Evolutionary conservation across 306 rosid genomes (phyloP), one percentile per base, ranked within the genome.

Genomic region (Dicorynia guianensis): DNA sequence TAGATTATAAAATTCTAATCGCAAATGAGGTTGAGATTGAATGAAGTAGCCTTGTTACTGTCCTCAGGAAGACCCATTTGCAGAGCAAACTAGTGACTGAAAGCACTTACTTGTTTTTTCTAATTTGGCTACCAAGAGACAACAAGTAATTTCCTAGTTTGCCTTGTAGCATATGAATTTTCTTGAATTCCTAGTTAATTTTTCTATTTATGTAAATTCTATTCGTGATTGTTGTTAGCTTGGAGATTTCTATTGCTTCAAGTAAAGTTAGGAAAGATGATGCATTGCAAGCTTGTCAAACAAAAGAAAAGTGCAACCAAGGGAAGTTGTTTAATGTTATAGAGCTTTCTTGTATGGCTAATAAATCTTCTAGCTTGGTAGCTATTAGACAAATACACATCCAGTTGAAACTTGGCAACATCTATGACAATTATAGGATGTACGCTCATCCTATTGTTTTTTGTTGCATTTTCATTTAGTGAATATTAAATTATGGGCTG

Each of bases 271-370:
- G 62, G 11, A 77, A 76, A 46, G 72, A 74, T 67, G 80, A 75
- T 67, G 67, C 2, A 3, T 69, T 61, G 30, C 82, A 87, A 64
- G 66, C 68, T n/a, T n/a, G n/a, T n/a, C n/a, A n/a, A n/a, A n/a
- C n/a, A n/a, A n/a, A n/a, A n/a, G n/a, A n/a, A n/a, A 90, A 82
- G 69, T 67, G 86, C 72, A 82, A 82, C 73, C 83, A 92, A 79
- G 84, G 90, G 63, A 85, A 74, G 61, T 95, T 95, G 79, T 93
- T 87, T 36, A 95, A 85, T 76, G 99, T 95, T 73, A 49, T 85
- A 30, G 92, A 95, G 69, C 87, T 95, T 74, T 90, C 99, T 71
- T 76, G 84, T 62, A 76, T 87, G 6, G 84, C 81, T 80, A 88
- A 83, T 74, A 76, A 60, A 76, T 83, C 81, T 72, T 82, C 85